A percentile compares a stretch with the other conserved stretches of the same genome.
These are phyloP conservation scores for Sugiyamaella qingdaonensis DNA, from an alignment of 805 yeast species.

Conservation along the genomic window DNA sequence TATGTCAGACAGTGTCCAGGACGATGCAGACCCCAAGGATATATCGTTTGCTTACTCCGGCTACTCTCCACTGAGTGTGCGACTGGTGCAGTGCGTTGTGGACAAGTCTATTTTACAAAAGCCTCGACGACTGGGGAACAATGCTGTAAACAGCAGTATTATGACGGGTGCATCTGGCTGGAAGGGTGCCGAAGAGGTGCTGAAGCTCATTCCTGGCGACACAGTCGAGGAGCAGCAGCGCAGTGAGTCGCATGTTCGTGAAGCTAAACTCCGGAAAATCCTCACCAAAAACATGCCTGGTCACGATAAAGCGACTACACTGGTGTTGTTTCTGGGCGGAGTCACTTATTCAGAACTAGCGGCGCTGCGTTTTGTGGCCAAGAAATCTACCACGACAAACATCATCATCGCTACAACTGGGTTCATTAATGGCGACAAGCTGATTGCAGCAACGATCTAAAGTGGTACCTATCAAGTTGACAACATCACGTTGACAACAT, in stretches of 20 bases:
- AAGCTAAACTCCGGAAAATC: conserved; percentile 33
- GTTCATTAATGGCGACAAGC: conserved; percentile 40
- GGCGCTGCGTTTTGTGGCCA: conserved; percentile 59
- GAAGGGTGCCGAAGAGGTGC: conserved; percentile 39
- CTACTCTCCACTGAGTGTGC: conserved; percentile 66
- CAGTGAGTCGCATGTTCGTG: conserved; percentile 24
- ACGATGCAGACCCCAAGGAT: conserved; percentile 37
- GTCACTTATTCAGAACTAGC: conserved; percentile 80
- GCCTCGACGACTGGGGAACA: conserved; percentile 1
- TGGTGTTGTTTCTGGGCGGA: conserved; percentile 75
- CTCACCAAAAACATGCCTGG: conserved; percentile 30
- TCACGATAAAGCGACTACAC: conserved; percentile 31
- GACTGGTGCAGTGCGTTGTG: conserved; percentile 68
- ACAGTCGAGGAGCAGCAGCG: conserved; percentile 32
- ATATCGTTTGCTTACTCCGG: conserved; percentile 73
- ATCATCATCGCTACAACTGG: conserved; percentile 48
- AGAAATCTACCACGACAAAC: conserved; percentile 36
- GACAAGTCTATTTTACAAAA: conserved; percentile 35
- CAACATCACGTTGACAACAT: too few relatives aligned
- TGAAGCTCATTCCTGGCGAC: conserved; percentile 35
- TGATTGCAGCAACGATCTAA: conserved; percentile 36
- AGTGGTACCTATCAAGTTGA: too few relatives aligned
- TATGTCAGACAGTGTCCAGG: conserved; percentile 32
- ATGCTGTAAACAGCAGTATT: conserved; percentile 6
- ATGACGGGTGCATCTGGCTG: conserved; percentile 28